A percentile compares a stretch with the other conserved stretches of the same genome.
Evolutionary conservation across 768 basidiomycete genomes (phyloP).

Genomic region (Mycena galericulata): DNA sequence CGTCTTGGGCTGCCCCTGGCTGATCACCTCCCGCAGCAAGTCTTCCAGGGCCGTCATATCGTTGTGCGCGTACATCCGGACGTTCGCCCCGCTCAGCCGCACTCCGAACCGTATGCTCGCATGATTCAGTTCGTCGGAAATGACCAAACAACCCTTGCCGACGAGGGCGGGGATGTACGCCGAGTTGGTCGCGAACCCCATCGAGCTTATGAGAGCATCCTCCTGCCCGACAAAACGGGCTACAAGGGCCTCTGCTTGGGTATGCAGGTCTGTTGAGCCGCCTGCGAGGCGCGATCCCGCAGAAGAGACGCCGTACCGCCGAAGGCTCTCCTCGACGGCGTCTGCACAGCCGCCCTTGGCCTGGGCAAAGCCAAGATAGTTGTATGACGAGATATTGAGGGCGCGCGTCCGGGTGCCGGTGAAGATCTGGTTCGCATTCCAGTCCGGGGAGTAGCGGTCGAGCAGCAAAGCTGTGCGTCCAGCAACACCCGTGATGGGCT

Average conservation of each 20-base stretch:
- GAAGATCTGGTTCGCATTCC: constrained; percentile 80
- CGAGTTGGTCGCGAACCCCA: constrained; percentile 94
- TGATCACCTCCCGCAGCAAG: constrained; percentile 89
- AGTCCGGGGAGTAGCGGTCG: constrained; percentile 86
- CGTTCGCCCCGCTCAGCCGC: constrained; percentile 86
- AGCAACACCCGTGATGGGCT: constrained; percentile 94
- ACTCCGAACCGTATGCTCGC: constrained; percentile 95
- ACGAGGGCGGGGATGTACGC: constrained; percentile 94
- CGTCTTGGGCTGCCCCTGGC: constrained; percentile 97
- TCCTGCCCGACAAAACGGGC: constrained; percentile 92
- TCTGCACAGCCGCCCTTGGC: constrained; percentile 94
- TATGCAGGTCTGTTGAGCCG: constrained; percentile 89
- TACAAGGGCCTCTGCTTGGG: constrained; percentile 85
- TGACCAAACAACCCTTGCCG: constrained; percentile 90
- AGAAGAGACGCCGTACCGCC: constrained; percentile 82
- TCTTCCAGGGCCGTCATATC: constrained; percentile 87
- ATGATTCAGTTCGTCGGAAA: constrained; percentile 98
- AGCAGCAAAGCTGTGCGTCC: constrained; percentile 91
- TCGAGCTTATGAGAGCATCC: constrained; percentile 83
- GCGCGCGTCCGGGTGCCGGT: constrained; percentile 88
- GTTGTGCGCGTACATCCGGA: constrained; percentile 98
- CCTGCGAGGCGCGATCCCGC: constrained; percentile 85
- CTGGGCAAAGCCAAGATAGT: constrained; percentile 98
- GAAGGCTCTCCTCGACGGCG: constrained; percentile 87
- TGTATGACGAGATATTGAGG: constrained; percentile 98